Percentiles rank a stretch among this genome's conserved stretches.
Conservation (phyloP, 1,139 yeast genomes). For the Petasospora fabianii region DNA sequence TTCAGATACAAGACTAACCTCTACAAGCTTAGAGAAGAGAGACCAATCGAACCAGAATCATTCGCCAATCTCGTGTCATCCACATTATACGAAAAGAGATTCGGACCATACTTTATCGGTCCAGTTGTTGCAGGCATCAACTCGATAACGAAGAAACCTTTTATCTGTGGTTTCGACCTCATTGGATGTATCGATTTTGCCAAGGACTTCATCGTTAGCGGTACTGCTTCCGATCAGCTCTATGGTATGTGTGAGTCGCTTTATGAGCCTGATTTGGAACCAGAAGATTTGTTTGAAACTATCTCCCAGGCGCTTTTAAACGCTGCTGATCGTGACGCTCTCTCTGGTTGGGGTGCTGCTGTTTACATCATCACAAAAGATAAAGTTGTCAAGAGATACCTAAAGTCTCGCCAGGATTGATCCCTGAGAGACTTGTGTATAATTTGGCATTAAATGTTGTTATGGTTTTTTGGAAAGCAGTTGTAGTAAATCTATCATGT, state of each 20-base stretch:
- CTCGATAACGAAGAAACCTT: constrained; percentile 77
- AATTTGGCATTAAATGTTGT: background rate
- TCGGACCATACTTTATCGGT: constrained; percentile 96
- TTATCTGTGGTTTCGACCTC: constrained; percentile 91
- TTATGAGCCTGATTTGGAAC: constrained; percentile 88
- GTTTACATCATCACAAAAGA: constrained; percentile 93
- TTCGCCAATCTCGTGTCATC: constrained; percentile 91
- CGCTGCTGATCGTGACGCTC: constrained; percentile 96
- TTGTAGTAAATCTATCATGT: constrained; percentile 1
- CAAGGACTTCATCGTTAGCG: constrained; percentile 93
- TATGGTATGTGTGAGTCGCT: constrained; percentile 99
- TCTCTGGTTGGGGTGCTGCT: constrained; percentile 98
- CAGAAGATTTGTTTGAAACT: constrained; percentile 95
- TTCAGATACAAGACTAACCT: constrained; percentile 84
- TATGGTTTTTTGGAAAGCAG: background rate
- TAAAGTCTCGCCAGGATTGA: constrained; percentile 92
- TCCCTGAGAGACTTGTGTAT: background rate
- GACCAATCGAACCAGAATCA: constrained; percentile 87
- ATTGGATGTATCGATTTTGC: constrained; percentile 97
- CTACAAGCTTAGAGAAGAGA: constrained; percentile 88
- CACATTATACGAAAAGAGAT: constrained; percentile 84
- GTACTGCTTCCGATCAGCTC: constrained; percentile 93
- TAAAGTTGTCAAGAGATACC: constrained; percentile 78
- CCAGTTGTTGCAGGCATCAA: constrained; percentile 96
- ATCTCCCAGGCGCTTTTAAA: constrained; percentile 90